Conservation (phyloP, 1,284 basidiomycete genomes). For the Tausonia pullulans region DNA sequence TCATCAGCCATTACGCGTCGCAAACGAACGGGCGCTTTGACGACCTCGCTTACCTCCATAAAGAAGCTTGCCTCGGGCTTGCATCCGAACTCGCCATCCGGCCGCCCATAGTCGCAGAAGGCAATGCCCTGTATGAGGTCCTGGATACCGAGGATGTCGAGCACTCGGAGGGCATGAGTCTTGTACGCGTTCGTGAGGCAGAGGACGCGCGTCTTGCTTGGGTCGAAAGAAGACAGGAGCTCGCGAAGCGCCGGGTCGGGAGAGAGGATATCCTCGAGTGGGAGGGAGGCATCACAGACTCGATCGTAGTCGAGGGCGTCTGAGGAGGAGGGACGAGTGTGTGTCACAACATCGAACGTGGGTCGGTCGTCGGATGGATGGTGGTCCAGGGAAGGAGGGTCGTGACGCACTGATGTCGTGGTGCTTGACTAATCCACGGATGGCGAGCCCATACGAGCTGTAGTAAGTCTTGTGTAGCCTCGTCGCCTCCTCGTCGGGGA, state of each 20-base stretch:
- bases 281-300: slow-evolving; percentile 71
- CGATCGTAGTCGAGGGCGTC: slow-evolving; percentile 78
- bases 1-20: slow-evolving; percentile 24
- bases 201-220: slow-evolving; percentile 51
- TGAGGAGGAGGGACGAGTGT: slow-evolving; percentile 24
- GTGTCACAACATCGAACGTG: no score
- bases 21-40: not conserved
- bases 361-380: no score
- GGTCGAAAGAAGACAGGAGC: slow-evolving; percentile 66
- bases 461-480: slow-evolving; percentile 4
- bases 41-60: slow-evolving; percentile 39
- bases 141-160: slow-evolving; percentile 58
- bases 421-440: slow-evolving; percentile 67
- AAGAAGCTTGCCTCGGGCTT: slow-evolving; percentile 71
- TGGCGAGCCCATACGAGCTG: slow-evolving; percentile 43
- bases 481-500: not conserved
- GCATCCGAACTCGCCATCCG: slow-evolving; percentile 54
- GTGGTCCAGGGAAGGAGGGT: not conserved
- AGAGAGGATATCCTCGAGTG: slow-evolving; percentile 65
- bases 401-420: slow-evolving; percentile 55
- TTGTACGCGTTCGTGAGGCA: slow-evolving; percentile 63
- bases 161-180: slow-evolving; percentile 66
- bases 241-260: slow-evolving; percentile 53
- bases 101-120: slow-evolving; percentile 60
- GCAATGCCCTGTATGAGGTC: slow-evolving; percentile 69